Base-by-base conservation (phyloP, 805 yeast genomes). In the Suhomyces pyralidae region DNA sequence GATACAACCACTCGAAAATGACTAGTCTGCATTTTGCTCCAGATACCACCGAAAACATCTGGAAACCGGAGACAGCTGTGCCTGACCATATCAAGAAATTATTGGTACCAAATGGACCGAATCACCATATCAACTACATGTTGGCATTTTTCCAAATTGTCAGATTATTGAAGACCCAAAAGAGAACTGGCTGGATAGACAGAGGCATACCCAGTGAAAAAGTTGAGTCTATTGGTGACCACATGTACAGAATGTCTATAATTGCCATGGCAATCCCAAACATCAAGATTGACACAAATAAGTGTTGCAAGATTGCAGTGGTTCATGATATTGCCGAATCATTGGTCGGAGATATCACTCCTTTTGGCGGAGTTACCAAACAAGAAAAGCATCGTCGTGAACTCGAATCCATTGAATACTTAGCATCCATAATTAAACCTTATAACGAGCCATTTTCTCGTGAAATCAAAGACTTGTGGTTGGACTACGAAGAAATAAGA, bases 281-380 rank as follows among this genome's bases (percentile, higher is more conserved):
- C 48, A 68, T 69, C n/a, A 69, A 74, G 2, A 75, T 88, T 30
- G 83, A 88, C 68, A 74, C 81, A 24, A 78, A 81, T 54, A 82
- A 82, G 60, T 90, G 97, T 74, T 86, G 85, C 48, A 86, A 88
- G 69, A 91, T 93, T 50, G 91, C 97, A 1, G 74, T 91, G 40
- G 84, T 91, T 30, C 99, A 93, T 74, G 99, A 93, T 68, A 88
- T 93, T 61, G 97, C 98, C 9, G 99, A 93, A 75, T 69, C 92
- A 3, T 73, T 93, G 26, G 98, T 93, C 12, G 99, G 99, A 30
- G 99, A 93, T 67, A 89, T 93, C 48, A 91, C 96, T 1, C 99
- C 61, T 69, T 81, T 67, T 88, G 91, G 71, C 64, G 80, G 54
- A 0, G 81, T 92, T 28, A 74, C 83, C 46, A 90, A 91, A 66